Conservation (phyloP, 331 rosid genomes). For the Ulmus americana region DNA sequence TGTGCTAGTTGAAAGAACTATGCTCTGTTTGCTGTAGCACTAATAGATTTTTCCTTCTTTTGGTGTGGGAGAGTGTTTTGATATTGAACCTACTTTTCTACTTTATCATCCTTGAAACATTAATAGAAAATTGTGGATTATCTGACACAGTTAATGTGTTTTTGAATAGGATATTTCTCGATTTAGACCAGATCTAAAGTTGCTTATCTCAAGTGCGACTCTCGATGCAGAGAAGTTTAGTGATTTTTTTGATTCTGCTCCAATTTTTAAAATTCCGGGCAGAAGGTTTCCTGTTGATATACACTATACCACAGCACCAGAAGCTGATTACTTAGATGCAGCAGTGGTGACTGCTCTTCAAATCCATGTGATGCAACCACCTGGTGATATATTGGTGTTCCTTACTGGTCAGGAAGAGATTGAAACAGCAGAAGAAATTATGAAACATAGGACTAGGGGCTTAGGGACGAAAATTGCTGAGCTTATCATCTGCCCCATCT, state of each 20-base stretch:
- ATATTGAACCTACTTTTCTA: neutral
- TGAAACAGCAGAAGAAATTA: constrained; percentile 93
- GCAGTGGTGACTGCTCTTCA: constrained; percentile 89
- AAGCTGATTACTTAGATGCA: constrained; percentile 95
- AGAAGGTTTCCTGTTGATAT: constrained; percentile 90
- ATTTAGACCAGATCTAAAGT: constrained; percentile 86
- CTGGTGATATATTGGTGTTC: constrained; percentile 88
- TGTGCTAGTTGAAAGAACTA: neutral
- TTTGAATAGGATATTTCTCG: constrained; percentile 67
- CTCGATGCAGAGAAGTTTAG: constrained; percentile 94
- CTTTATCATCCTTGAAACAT: neutral
- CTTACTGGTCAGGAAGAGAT: constrained; percentile 97
- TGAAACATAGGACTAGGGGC: constrained; percentile 79
- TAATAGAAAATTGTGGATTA: neutral
- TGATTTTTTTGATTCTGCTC: constrained; percentile 89
- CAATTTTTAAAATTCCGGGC: constrained; percentile 90
- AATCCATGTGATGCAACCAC: constrained; percentile 82
- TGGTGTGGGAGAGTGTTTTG: constrained; percentile 6
- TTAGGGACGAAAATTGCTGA: constrained; percentile 91
- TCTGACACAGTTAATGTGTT: constrained; percentile 10
- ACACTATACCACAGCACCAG: constrained; percentile 83
- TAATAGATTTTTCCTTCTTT: constrained; percentile 9
- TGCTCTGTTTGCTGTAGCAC: constrained; percentile 6
- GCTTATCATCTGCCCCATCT: constrained; percentile 87
- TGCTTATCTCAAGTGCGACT: constrained; percentile 93